phyloP scores from a whole-genome alignment of 2,329 filamentous ascomycete species.

The Diaporthe sp. region DNA sequence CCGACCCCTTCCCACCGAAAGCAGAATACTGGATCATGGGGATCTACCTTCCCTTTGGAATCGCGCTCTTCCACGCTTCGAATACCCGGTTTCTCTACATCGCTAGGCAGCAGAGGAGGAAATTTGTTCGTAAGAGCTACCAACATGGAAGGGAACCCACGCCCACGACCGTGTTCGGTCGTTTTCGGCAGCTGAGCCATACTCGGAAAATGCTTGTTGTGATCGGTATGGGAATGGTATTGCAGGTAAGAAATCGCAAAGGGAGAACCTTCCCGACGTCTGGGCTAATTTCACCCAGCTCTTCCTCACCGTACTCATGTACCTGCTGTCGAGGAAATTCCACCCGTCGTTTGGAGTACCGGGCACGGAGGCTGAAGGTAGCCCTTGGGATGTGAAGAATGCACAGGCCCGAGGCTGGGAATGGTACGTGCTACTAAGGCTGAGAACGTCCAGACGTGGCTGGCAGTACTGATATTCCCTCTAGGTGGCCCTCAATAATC shows the following conservation, averaged over 20 bases:
- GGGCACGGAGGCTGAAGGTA: constrained; percentile 72
- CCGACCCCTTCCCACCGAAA: constrained; percentile 60
- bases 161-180: constrained; percentile 47
- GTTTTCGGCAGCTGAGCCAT: constrained; percentile 59
- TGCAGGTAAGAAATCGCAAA: constrained; percentile 62
- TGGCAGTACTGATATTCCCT: constrained; percentile 42
- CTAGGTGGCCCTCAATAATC: constrained; percentile 71
- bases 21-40: constrained; percentile 78
- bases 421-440: constrained; percentile 61
- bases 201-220: constrained; percentile 63
- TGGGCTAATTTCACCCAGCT: constrained; percentile 59
- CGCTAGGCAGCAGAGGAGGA: constrained; percentile 65
- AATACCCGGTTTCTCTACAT: constrained; percentile 73
- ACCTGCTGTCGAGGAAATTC: constrained; percentile 75
- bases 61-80: constrained; percentile 76
- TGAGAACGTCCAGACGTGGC: not conserved
- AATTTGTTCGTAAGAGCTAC: constrained; percentile 41
- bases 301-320: constrained; percentile 71
- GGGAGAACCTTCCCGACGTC: not conserved
- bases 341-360: constrained; percentile 72
- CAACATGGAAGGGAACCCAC: not conserved
- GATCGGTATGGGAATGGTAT: constrained; percentile 66
- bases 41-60: constrained; percentile 73
- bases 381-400: constrained; percentile 63
- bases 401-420: constrained; percentile 71